Evolutionary conservation across 129 eudicot genomes (phyloP).

Genomic region (Solidago caesia): DNA sequence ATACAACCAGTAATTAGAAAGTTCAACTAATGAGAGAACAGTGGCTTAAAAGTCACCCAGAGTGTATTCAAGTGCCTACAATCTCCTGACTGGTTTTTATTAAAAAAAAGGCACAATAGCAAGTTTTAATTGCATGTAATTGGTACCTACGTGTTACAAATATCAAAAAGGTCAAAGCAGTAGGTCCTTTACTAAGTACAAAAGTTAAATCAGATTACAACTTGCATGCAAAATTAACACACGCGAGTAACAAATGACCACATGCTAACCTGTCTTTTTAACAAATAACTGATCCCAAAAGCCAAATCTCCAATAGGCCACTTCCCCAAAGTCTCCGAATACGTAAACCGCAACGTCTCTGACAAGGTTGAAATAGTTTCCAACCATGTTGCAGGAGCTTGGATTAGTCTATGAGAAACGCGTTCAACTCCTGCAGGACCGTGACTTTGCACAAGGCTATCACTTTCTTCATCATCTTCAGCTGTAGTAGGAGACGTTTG

Average conservation of each 20-base stretch:
- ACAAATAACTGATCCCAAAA: slow-evolving; percentile 86
- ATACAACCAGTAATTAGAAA: background rate
- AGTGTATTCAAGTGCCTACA: background rate
- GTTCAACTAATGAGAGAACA: background rate
- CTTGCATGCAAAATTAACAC: too few relatives aligned
- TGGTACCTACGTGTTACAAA: background rate
- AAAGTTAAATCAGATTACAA: too few relatives aligned
- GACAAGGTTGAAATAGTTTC: slow-evolving; percentile 94
- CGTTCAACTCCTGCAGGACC: slow-evolving; percentile 55
- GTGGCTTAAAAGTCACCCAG: background rate
- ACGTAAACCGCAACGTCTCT: slow-evolving; percentile 93
- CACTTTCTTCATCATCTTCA: slow-evolving; percentile 59
- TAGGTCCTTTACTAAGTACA: too few relatives aligned
- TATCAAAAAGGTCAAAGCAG: background rate
- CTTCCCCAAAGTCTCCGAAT: slow-evolving; percentile 94
- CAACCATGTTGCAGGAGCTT: slow-evolving; percentile 98
- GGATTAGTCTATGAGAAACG: slow-evolving; percentile 78
- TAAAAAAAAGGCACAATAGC: too few relatives aligned
- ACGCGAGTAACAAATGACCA: background rate
- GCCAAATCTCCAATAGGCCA: slow-evolving; percentile 99
- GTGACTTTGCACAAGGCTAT: slow-evolving; percentile 34
- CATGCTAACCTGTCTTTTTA: slow-evolving; percentile 74
- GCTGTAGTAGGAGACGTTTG: slow-evolving; percentile 37
- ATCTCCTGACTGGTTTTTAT: background rate
- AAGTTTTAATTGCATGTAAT: too few relatives aligned